Evolutionary conservation across 306 rosid genomes (phyloP), one percentile per base, ranked within the genome.

Genomic region (Rosa multiflora): DNA sequence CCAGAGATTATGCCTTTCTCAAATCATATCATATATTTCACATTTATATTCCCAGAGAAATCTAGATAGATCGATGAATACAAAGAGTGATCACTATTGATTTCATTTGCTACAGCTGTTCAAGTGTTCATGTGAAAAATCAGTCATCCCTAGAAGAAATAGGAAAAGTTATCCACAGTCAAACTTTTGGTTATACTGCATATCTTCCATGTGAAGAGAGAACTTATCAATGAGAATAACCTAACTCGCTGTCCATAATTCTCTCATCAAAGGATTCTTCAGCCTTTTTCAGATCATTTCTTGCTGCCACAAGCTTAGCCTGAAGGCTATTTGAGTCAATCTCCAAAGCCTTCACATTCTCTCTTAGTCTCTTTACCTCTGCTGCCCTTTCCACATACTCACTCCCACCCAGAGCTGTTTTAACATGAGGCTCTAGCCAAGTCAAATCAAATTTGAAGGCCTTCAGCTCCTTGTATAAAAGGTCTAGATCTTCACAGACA

Each of bases 341-440:
- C 69, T 63, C 23, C 71, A 67, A 37, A 67, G 13, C 48, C 17
- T 39, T 18, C 23, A 67, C 47, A 37, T 37, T 20, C 23, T 67
- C 71, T 18, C 23, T 17, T 18, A 39, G 71, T 32, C 48, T 17
- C 71, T 66, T 66, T 37, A 67, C 20, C 26, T 37, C 6, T 20
- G 48, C 26, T 17, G 47, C 71, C 47, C 4, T 43, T 42, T 68
- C 73, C 35, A 68, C 51, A 43, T 9, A 7, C 52, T 68, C n/a
- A 0, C 10, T 42, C 73, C 10, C 43, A 43, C 32, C 52, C 35
- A 43, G 0, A 68, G 73, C 73, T 10, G 8, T 18, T 42, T 68
- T 23, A 68, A 68, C 73, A n/a, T 10, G 35, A 68, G 52, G 73
- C 35, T n/a, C 51, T 35, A 68, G 52, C 73, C 73, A 68, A n/a